A percentile compares a stretch with the other conserved stretches of the same genome.
phyloP scores from a whole-genome alignment of 805 yeast genomes.

The Spathaspora arborariae region DNA sequence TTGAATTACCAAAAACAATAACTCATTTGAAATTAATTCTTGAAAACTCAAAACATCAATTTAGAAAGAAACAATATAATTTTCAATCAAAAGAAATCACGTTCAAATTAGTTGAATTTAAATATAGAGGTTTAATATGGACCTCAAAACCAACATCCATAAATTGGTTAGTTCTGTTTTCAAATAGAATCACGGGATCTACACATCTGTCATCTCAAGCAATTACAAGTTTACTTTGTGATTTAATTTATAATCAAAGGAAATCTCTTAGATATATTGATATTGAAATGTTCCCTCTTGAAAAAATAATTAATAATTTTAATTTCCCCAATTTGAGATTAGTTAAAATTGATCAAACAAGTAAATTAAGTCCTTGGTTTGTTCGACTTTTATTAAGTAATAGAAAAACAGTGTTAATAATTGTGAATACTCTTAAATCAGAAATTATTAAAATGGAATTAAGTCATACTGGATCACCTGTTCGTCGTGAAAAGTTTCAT shows the following conservation, averaged over 20 bases:
- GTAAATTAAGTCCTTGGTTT: not conserved
- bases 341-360: slow-evolving; percentile 19
- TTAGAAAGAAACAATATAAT: not conserved
- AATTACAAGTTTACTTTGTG: not conserved
- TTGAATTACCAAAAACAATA: slow-evolving; percentile 3
- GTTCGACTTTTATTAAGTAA: not conserved
- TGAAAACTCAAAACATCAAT: not conserved
- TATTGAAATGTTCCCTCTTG: slow-evolving; percentile 4
- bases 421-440: not conserved
- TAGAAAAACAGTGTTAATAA: not conserved
- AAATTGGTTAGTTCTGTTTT: not conserved
- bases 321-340: slow-evolving; percentile 16
- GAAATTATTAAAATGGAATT: not conserved
- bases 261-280: slow-evolving; percentile 2
- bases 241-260: not conserved
- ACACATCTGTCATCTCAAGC: not conserved
- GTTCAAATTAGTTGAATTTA: not conserved
- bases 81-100: not conserved
- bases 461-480: not conserved
- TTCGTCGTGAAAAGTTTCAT: not conserved
- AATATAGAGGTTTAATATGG: not conserved
- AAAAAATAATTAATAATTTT: not conserved
- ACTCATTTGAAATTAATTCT: slow-evolving; percentile 1
- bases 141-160: not conserved
- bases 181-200: not conserved